Evolutionary conservation across 2,329 filamentous ascomycete species (phyloP), one percentile per base, ranked within the genome.

Genomic region (Alternaria novae-zelandiae): DNA sequence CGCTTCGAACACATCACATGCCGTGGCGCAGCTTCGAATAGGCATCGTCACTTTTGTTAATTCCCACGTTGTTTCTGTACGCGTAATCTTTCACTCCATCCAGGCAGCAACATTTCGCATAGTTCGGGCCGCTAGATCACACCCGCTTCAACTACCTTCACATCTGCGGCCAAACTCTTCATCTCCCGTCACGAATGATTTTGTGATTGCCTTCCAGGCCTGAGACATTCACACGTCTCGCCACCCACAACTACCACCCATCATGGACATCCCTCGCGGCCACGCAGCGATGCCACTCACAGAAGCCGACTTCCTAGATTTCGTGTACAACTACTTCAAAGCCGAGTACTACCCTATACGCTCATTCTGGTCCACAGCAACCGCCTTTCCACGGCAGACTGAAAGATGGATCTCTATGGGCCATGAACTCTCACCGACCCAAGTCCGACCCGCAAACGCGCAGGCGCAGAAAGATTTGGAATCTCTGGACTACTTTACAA

Each of bases 241-340:
- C 66, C 66, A 69, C 66, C 49, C 30, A 43, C 36, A 20, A 41
- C 15, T 15, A 36, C 6, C 56, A 55, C 10, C 60, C 58, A 59
- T 9, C 6, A 79, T 79, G 75, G 76, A 78, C 43, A 78, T 79
- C 25, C 78, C 77, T 5, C 68, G 69, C 17, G 71, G 71, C 50
- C 68, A 70, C 63, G 74, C 59, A 67, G 76, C 57, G 53, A 74
- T 64, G 74, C 77, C 78, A 5, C 71, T 80, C 13, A 76, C 66
- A 23, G 76, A 78, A 53, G 54, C 61, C 7, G 78, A 80, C 50
- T 74, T 80, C 28, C 60, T 77, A 6, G 76, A 79, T 49, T 80
- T 80, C 54, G 61, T 79, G 8, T 77, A 66, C 65, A 79, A 79
- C 53, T 80, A 80, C 57, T 79, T 73, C 71, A 80, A 78, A 63